Evolutionary conservation across 1,139 yeast genomes (phyloP), one percentile per base, ranked within the genome.

Genomic region (Blastobotrys proliferans): DNA sequence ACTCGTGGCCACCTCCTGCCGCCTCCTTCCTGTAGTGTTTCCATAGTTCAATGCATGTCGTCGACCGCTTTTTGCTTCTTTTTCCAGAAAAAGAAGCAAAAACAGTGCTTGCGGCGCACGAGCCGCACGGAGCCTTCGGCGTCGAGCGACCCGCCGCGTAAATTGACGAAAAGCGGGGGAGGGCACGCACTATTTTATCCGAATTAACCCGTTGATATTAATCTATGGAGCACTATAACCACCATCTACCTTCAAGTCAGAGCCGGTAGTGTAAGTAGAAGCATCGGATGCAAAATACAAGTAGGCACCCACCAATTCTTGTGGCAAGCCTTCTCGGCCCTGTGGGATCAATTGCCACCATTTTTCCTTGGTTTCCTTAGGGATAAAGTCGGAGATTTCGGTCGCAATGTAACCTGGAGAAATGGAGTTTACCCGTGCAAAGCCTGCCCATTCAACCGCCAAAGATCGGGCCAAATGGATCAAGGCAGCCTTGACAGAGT

Each of bases 361-460:
- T 49, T 71, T 67, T 50, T 70, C 66, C 58, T 78, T 77, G 45
- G 72, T 65, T 29, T 75, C 79, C 47, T 62, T 55, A 35, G 77
- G 75, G 5, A 79, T 73, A 55, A 76, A 77, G 59, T 77, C 79
- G 6, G 85, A 76, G 51, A 83, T 72, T 50, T 82, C 86, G 5
- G 92, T 82, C 51, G 69, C 75, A 59, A 86, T 81, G 71, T 87
- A 87, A 13, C 96, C 96, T 13, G 95, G 96, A 18, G 94, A 83
- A 39, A 87, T 70, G 28, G 88, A 71, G 70, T 87, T 87, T 46
- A 83, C 94, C 61, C 95, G 78, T 11, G 95, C 95, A 61, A 84
- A 86, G 2, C 80, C 81, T 24, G 95, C 83, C 88, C 92, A 87
- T 67, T 87, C 96, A 36, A 87, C 85, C 10, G 95, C 95, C 51